phyloP scores from a whole-genome alignment of 805 yeast genomes.

The Brettanomyces sp. region DNA sequence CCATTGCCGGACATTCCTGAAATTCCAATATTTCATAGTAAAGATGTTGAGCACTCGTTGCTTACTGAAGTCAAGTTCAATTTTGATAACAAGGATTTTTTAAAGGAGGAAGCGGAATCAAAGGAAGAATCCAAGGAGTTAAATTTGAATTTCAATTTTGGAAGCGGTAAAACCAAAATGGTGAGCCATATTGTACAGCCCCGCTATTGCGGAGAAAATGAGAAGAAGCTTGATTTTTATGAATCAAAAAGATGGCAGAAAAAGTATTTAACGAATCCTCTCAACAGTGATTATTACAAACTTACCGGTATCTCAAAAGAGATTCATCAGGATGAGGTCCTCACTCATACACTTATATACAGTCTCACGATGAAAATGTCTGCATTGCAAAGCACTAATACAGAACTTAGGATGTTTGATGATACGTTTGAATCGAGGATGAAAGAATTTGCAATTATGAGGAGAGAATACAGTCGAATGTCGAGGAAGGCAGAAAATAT shows the following conservation, averaged over 20 bases:
- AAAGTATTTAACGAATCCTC: constrained; percentile 63
- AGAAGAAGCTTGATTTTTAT: constrained; percentile 34
- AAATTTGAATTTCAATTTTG: constrained; percentile 9
- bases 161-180: constrained; percentile 17
- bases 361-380: constrained; percentile 40
- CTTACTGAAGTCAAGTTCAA: constrained; percentile 66
- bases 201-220: constrained; percentile 13
- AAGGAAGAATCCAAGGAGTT: constrained; percentile 9
- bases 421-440: constrained; percentile 30
- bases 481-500: constrained; percentile 35
- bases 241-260: constrained; percentile 52
- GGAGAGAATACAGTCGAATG: constrained; percentile 36
- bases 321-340: constrained; percentile 21
- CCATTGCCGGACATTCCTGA: constrained; percentile 67
- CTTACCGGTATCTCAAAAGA: constrained; percentile 28
- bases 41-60: constrained; percentile 73
- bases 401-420: constrained; percentile 40
- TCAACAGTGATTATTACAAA: constrained; percentile 27
- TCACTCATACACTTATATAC: constrained; percentile 58
- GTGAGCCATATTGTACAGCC: constrained; percentile 24
- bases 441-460: constrained; percentile 33
- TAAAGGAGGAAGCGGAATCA: constrained; percentile 22
- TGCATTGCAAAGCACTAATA: constrained; percentile 31
- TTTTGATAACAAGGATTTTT: constrained; percentile 39
- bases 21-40: constrained; percentile 52